A percentile compares a stretch with the other conserved stretches of the same genome.
Conservation (phyloP, 768 basidiomycete genomes). For the Rhizopogon sp. region DNA sequence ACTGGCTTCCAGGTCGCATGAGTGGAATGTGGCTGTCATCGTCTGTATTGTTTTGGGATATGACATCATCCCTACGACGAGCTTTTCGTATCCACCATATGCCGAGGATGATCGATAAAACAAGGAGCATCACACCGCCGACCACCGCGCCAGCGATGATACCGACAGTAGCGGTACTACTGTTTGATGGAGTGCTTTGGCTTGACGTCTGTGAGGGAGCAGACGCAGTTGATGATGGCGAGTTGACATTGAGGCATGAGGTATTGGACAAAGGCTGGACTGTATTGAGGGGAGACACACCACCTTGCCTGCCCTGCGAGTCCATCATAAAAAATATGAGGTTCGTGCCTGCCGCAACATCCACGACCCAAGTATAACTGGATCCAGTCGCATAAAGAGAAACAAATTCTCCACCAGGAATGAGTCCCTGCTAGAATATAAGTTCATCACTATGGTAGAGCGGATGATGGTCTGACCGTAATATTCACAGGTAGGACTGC, state of each 20-base stretch:
- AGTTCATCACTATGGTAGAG: neutral
- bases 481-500: conserved; percentile 55
- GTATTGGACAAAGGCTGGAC: conserved; percentile 44
- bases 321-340: conserved; percentile 56
- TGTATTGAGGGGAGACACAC: conserved; percentile 44
- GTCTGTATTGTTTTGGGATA: neutral
- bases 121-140: conserved; percentile 47
- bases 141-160: conserved; percentile 45
- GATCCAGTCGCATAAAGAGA: conserved; percentile 28
- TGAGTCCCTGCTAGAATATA: conserved; percentile 39
- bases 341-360: conserved; percentile 54
- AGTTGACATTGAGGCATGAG: conserved; percentile 48
- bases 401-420: conserved; percentile 57
- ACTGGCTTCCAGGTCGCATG: neutral
- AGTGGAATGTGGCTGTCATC: conserved; percentile 9
- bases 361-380: conserved; percentile 47
- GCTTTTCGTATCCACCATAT: conserved; percentile 36
- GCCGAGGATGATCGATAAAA: conserved; percentile 43
- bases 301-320: conserved; percentile 46
- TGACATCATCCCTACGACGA: conserved; percentile 20
- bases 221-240: conserved; percentile 44
- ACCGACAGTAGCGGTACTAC: conserved; percentile 37
- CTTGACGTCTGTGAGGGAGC: conserved; percentile 19
- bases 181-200: conserved; percentile 9
- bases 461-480: conserved; percentile 29